phyloP scores from a whole-genome alignment of 768 basidiomycete genomes.

The Porphyrellus cyaneotinctus region DNA sequence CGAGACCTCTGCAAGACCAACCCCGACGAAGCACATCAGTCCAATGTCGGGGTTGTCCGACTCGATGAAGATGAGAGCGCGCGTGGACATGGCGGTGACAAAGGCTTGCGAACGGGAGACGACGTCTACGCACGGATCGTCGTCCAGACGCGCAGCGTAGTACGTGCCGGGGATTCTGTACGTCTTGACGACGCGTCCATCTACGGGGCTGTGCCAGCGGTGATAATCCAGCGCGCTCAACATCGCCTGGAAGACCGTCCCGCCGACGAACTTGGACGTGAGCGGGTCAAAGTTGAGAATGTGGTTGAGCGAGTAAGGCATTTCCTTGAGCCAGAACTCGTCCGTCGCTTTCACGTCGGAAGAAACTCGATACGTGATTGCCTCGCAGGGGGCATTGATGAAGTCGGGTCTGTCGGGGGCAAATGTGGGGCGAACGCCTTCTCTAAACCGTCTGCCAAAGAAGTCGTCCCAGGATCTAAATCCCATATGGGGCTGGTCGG shows the following conservation, averaged over 20 bases:
- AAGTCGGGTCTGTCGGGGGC: constrained; percentile 25
- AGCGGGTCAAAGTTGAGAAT: constrained; percentile 46
- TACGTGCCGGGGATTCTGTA: constrained; percentile 48
- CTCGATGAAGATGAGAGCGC: constrained; percentile 56
- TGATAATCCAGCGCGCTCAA: constrained; percentile 54
- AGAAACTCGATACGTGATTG: constrained; percentile 41
- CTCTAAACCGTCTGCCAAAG: constrained; percentile 39
- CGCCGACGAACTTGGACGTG: constrained; percentile 44
- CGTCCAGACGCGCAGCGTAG: constrained; percentile 38
- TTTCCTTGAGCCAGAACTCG: constrained; percentile 58
- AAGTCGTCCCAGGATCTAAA: constrained; percentile 52
- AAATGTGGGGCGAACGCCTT: constrained; percentile 39
- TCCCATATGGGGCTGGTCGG: constrained; percentile 38
- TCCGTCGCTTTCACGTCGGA: constrained; percentile 39
- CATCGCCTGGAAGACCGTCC: constrained; percentile 55
- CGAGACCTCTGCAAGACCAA: constrained; percentile 62
- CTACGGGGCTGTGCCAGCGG: constrained; percentile 60
- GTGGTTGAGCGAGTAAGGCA: constrained; percentile 56
- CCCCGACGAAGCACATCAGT: constrained; percentile 53
- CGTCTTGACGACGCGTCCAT: constrained; percentile 39
- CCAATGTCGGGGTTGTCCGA: constrained; percentile 52
- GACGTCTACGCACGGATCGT: constrained; percentile 15
- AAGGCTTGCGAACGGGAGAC: constrained; percentile 20
- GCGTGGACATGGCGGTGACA: constrained; percentile 45
- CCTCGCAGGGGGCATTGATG: constrained; percentile 54